phyloP scores from a whole-genome alignment of 768 basidiomycete genomes.

The Mycena rebaudengoi region DNA sequence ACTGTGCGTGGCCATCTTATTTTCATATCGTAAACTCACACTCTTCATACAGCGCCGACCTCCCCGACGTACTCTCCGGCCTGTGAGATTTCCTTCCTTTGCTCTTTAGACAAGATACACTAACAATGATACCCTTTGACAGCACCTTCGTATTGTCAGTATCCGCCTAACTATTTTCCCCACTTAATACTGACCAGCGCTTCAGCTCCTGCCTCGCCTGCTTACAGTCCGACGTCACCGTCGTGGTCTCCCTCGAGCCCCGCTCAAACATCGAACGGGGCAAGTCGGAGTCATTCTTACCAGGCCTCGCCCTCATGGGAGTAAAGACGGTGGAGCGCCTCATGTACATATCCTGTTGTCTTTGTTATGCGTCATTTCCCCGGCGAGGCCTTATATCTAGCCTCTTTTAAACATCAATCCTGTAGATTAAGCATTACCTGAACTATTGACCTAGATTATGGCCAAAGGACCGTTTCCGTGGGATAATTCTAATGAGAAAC shows the following conservation, averaged over 20 bases:
- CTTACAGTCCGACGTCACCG: conserved; percentile 88
- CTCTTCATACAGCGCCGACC: conserved; percentile 70
- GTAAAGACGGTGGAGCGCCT: conserved; percentile 33
- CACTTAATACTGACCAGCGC: conserved; percentile 26
- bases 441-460: conserved; percentile 30
- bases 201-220: conserved; percentile 83
- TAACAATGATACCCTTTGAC: conserved; percentile 1
- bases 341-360: conserved; percentile 12
- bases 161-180: neutral
- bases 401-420: conserved; percentile 24
- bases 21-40: conserved; percentile 17
- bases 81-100: conserved; percentile 59
- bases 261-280: conserved; percentile 54
- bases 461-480: conserved; percentile 1
- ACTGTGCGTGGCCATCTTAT: conserved; percentile 63
- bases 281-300: conserved; percentile 52
- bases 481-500: neutral
- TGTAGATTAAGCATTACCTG: conserved; percentile 30
- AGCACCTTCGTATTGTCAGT: conserved; percentile 85
- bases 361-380: conserved; percentile 24
- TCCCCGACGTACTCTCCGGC: conserved; percentile 90
- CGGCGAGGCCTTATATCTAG: conserved; percentile 29
- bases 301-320: conserved; percentile 63
- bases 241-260: conserved; percentile 85
- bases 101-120: neutral